These are phyloP conservation scores for Przewalskia tangutica DNA, from an alignment of 257 asterid genomes.

Conservation along the genomic window DNA sequence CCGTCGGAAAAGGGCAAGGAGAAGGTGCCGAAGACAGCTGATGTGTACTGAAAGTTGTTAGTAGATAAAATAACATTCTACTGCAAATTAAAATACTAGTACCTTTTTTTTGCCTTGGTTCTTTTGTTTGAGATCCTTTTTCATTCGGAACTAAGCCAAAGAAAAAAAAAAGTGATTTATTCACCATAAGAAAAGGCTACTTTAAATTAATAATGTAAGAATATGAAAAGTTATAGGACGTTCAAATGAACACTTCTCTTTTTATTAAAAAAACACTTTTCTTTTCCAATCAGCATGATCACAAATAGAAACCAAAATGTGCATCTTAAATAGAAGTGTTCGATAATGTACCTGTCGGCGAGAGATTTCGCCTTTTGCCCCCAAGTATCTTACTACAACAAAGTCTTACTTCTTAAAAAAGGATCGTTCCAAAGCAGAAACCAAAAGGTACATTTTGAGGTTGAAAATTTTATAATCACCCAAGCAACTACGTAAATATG, in stretches of 20 bases:
- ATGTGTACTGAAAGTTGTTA: slow-evolving; percentile 7
- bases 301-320: neutral
- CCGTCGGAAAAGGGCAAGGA: no score
- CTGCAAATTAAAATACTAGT: slow-evolving; percentile 31
- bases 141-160: slow-evolving; percentile 49
- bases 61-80: neutral
- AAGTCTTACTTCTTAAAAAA: neutral
- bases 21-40: no score
- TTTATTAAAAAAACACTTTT: no score
- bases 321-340: slow-evolving; percentile 18
- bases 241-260: no score
- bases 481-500: neutral
- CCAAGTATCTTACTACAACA: slow-evolving; percentile 14
- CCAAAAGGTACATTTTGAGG: neutral
- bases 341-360: slow-evolving; percentile 32
- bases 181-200: neutral
- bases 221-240: no score
- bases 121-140: slow-evolving; percentile 62
- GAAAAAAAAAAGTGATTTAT: neutral
- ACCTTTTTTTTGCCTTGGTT: slow-evolving; percentile 45
- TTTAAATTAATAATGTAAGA: no score
- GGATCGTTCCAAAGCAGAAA: neutral
- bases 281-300: no score
- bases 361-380: slow-evolving; percentile 26
- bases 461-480: neutral